These are phyloP conservation scores for Rhodotorula toruloides DNA, from an alignment of 768 basidiomycete species.

Conservation along the genomic window DNA sequence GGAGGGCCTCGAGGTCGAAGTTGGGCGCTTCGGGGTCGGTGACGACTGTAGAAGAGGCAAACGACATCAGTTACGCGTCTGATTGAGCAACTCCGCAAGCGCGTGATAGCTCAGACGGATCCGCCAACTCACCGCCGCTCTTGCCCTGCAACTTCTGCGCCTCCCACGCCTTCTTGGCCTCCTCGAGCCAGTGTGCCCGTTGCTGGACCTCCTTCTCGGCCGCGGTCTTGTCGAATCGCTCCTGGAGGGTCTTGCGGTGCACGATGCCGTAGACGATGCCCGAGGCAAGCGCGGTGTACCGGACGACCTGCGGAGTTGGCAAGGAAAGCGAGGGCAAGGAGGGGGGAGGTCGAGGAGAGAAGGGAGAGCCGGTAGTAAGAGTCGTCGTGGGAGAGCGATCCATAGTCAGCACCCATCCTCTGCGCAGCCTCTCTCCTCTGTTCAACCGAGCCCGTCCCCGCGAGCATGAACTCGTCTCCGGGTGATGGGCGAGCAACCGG, in stretches of 20 bases:
- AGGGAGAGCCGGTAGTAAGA: neutral
- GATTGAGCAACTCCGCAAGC: neutral
- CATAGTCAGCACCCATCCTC: neutral
- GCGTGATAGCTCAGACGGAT: neutral
- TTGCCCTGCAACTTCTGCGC: slow-evolving; percentile 58
- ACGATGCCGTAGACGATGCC: slow-evolving; percentile 88
- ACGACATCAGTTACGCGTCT: neutral
- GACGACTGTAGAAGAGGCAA: slow-evolving; percentile 56
- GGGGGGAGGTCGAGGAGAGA: neutral
- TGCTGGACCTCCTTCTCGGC: slow-evolving; percentile 66
- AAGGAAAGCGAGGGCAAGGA: neutral
- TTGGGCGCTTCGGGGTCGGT: slow-evolving; percentile 90
- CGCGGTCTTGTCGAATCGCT: slow-evolving; percentile 69
- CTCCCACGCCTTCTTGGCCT: slow-evolving; percentile 81
- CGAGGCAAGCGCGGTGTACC: slow-evolving; percentile 81
- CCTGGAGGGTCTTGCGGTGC: slow-evolving; percentile 85
- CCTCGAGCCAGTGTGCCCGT: slow-evolving; percentile 67
- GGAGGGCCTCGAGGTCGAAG: slow-evolving; percentile 89
- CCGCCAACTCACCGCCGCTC: slow-evolving; percentile 42
- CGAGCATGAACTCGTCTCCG: too few species aligned
- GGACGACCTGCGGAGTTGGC: slow-evolving; percentile 63
- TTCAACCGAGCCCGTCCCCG: too few species aligned
- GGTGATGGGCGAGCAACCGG: too few species aligned
- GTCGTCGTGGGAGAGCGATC: neutral
- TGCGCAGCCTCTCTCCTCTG: too few species aligned